Percentiles rank a stretch among this genome's conserved stretches.
phyloP scores from a whole-genome alignment of 148 eudicot species.

The Gaultheria prostrata region DNA sequence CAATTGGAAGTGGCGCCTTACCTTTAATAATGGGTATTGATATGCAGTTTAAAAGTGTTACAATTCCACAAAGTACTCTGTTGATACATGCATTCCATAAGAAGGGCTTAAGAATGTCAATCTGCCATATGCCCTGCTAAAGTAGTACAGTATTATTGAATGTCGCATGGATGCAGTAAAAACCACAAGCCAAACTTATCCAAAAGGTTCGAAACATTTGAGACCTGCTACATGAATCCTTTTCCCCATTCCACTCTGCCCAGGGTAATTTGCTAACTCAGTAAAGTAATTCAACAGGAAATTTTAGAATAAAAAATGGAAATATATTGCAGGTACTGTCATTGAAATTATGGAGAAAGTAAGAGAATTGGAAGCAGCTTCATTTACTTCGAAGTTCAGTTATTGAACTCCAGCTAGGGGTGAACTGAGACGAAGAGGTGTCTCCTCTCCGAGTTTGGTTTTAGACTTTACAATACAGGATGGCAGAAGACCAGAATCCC shows the following conservation, averaged over 20 bases:
- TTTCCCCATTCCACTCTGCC: background rate
- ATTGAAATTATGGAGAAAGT: background rate
- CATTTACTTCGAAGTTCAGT: background rate
- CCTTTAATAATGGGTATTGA: background rate
- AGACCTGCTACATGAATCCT: background rate
- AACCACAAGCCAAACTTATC: background rate
- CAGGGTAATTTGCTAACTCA: no score
- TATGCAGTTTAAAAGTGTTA: background rate
- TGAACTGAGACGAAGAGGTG: background rate
- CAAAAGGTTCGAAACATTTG: background rate
- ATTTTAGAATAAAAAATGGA: background rate
- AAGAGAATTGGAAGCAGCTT: no score
- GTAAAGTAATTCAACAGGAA: background rate
- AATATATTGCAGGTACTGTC: background rate
- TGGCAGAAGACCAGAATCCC: background rate
- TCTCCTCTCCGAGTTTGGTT: background rate
- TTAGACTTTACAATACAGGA: background rate
- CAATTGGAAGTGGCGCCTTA: background rate
- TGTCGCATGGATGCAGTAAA: background rate
- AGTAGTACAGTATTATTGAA: no score
- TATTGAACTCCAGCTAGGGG: background rate
- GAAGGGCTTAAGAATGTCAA: background rate
- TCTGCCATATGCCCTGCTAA: background rate
- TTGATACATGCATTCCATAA: no score
- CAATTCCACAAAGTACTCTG: background rate